Percentiles rank a stretch among this genome's conserved stretches.
These are phyloP conservation scores for Taphrina sp. DNA, from an alignment of 1,139 yeast species.

Conservation along the genomic window DNA sequence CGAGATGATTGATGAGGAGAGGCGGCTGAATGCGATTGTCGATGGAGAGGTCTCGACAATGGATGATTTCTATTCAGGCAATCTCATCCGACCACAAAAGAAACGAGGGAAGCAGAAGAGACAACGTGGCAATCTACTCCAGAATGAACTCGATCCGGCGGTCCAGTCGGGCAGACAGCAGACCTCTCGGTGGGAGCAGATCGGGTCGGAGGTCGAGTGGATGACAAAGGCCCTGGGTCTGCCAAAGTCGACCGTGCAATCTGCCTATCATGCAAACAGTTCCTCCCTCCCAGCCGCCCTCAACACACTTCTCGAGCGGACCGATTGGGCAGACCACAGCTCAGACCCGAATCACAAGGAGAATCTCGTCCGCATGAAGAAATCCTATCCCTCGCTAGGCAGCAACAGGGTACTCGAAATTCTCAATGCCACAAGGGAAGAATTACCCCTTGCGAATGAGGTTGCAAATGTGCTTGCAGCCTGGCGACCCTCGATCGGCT, in stretches of 20 bases:
- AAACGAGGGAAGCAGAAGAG: slow-evolving; percentile 16
- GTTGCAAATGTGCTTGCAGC: slow-evolving; percentile 21
- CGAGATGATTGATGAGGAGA: slow-evolving; percentile 27
- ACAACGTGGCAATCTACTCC: neutral
- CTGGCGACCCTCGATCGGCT: slow-evolving; percentile 16
- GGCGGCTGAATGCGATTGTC: slow-evolving; percentile 13
- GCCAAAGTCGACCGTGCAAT: slow-evolving; percentile 3
- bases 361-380: neutral
- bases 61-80: slow-evolving; percentile 13
- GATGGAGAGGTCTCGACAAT: slow-evolving; percentile 2
- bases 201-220: slow-evolving; percentile 26
- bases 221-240: neutral
- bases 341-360: slow-evolving; percentile 13
- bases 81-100: neutral
- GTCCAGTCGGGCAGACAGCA: neutral
- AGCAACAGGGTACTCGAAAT: neutral
- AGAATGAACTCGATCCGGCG: neutral
- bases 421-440: slow-evolving; percentile 10
- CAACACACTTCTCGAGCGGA: slow-evolving; percentile 3
- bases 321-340: neutral
- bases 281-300: slow-evolving; percentile 27
- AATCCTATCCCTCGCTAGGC: slow-evolving; percentile 9
- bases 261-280: slow-evolving; percentile 21
- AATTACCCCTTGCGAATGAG: slow-evolving; percentile 4
- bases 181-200: slow-evolving; percentile 27